Conservation (phyloP, 2,329 filamentous ascomycete genomes). For the Xylogone sp. region DNA sequence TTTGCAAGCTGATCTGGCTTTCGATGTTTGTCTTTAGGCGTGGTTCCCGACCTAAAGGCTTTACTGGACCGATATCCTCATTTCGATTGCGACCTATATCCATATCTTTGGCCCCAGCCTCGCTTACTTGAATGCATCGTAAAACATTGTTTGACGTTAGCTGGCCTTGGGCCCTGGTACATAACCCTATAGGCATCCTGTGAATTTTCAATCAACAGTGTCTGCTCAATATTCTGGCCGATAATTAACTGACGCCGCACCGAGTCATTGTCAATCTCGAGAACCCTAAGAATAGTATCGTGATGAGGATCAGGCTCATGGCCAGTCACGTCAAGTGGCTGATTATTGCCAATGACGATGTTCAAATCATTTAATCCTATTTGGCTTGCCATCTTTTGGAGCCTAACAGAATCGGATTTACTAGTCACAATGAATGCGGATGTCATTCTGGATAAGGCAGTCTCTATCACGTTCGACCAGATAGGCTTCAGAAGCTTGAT, state of each 20-base stretch:
- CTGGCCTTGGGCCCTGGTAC: conserved; percentile 53
- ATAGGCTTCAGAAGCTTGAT: conserved; percentile 72
- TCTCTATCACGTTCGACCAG: conserved; percentile 83
- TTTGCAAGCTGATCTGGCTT: conserved; percentile 55
- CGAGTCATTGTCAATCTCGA: conserved; percentile 77
- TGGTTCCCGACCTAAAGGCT: conserved; percentile 32
- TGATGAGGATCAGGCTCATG: conserved; percentile 71
- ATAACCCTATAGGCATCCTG: conserved; percentile 66
- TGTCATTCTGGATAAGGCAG: conserved; percentile 63
- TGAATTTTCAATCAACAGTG: conserved; percentile 69
- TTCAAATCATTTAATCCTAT: conserved; percentile 41
- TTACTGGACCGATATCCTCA: conserved; percentile 46
- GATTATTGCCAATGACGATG: conserved; percentile 61
- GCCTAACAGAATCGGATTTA: conserved; percentile 68
- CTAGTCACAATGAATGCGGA: conserved; percentile 78
- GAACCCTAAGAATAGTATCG: conserved; percentile 73
- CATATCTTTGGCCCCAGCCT: conserved; percentile 58
- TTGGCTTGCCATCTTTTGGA: conserved; percentile 62
- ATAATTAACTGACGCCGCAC: conserved; percentile 83
- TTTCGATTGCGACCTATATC: conserved; percentile 36
- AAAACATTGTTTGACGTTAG: conserved; percentile 71
- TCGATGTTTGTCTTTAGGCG: conserved; percentile 80
- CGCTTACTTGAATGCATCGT: conserved; percentile 59
- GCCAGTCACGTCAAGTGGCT: conserved; percentile 52
- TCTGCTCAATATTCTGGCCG: conserved; percentile 76